Percentiles rank a stretch among this genome's conserved stretches.
Conservation (phyloP, 2,329 filamentous ascomycete species). For the Ophiostoma novo-ulmi region DNA sequence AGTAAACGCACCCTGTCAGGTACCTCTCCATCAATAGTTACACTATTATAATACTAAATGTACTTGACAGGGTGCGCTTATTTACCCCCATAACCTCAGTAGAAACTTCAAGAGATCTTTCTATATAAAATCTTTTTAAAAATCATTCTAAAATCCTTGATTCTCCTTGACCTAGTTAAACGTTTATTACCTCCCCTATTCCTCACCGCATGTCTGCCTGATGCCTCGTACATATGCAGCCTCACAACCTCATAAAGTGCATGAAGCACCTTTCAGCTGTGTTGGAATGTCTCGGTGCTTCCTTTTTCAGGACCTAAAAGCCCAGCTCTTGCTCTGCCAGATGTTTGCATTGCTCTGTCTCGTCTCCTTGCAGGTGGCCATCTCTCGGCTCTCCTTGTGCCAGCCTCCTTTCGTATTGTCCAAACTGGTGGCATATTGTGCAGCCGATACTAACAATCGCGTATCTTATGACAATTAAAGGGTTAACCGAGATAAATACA, state of each 20-base stretch:
- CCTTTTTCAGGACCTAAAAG: not conserved
- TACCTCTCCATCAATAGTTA: too few relatives aligned
- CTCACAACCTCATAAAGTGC: not conserved
- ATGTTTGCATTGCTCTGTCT: not conserved
- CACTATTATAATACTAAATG: too few relatives aligned
- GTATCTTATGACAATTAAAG: too few relatives aligned
- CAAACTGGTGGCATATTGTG: not conserved
- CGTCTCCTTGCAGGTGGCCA: not conserved
- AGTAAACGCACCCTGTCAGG: too few relatives aligned
- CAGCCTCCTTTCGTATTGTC: not conserved
- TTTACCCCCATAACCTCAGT: too few relatives aligned
- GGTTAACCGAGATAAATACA: too few relatives aligned
- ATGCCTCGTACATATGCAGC: not conserved
- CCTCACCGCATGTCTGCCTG: not conserved
- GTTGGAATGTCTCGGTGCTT: not conserved
- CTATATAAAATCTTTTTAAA: not conserved
- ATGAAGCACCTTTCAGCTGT: conserved; percentile 14
- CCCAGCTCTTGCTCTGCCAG: too few relatives aligned
- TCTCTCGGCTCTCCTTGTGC: not conserved
- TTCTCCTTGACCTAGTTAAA: too few relatives aligned
- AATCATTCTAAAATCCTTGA: not conserved
- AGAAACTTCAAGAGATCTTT: too few relatives aligned
- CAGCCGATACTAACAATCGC: not conserved
- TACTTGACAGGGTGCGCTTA: too few relatives aligned
- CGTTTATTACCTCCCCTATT: not conserved